phyloP scores from a whole-genome alignment of 306 rosid genomes.

The Castanea crenata region DNA sequence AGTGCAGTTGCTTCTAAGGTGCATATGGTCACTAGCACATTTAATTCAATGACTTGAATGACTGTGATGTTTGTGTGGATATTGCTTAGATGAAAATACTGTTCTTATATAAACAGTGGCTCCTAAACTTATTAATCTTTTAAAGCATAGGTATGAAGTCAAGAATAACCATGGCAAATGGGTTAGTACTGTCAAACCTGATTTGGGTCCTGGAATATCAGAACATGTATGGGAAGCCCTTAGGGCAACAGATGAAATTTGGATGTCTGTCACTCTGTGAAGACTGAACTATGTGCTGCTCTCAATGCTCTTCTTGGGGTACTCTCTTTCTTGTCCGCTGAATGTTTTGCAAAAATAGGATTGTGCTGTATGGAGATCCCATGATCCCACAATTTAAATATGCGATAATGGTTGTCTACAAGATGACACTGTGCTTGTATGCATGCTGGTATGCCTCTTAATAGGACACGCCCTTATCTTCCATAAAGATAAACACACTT shows the following conservation, averaged over 20 bases:
- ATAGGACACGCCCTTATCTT: too few species aligned
- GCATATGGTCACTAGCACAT: constrained; percentile 14
- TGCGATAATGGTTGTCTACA: not conserved
- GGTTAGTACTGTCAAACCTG: constrained; percentile 61
- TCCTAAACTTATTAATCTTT: constrained; percentile 2
- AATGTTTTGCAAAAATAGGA: not conserved
- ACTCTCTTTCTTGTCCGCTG: constrained; percentile 17
- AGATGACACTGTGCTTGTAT: not conserved
- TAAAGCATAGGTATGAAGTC: constrained; percentile 62
- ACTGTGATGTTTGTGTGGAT: constrained; percentile 5
- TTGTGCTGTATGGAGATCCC: not conserved
- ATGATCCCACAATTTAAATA: not conserved
- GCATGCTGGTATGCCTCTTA: too few species aligned
- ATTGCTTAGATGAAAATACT: constrained; percentile 5
- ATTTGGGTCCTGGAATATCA: constrained; percentile 76
- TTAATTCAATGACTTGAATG: constrained; percentile 7
- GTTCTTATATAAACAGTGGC: constrained; percentile 3
- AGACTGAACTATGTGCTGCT: constrained; percentile 57
- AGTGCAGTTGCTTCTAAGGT: constrained; percentile 71
- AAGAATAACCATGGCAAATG: constrained; percentile 83
- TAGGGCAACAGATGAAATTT: constrained; percentile 49
- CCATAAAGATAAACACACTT: too few species aligned
- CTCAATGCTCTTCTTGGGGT: constrained; percentile 86
- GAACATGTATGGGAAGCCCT: constrained; percentile 69
- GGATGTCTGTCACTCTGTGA: constrained; percentile 44